These are phyloP conservation scores for Dendrobium officinale DNA, from an alignment of 106 monocot species.

Conservation along the genomic window DNA sequence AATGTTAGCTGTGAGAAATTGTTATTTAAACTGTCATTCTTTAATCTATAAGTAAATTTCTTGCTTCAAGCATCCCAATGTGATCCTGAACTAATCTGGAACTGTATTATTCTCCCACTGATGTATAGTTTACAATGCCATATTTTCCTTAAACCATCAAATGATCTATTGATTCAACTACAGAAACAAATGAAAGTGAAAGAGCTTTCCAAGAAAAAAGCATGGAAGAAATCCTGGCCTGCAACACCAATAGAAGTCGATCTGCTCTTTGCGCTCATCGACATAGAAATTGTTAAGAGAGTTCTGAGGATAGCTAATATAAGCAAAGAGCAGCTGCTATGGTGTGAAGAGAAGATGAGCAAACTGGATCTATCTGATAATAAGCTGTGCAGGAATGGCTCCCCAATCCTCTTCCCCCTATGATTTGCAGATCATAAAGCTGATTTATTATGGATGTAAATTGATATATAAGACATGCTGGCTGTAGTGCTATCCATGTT, in stretches of 20 bases:
- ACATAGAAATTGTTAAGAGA: constrained; percentile 67
- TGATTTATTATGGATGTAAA: not conserved
- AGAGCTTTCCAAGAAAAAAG: constrained; percentile 65
- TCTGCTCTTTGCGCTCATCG: constrained; percentile 57
- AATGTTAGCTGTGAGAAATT: too few relatives aligned
- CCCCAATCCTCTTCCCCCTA: constrained; percentile 77
- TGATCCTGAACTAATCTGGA: too few relatives aligned
- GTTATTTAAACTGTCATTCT: too few relatives aligned
- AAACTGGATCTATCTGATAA: constrained; percentile 57
- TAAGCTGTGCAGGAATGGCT: constrained; percentile 44
- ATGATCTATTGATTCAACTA: constrained; percentile 2
- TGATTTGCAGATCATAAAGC: constrained; percentile 12
- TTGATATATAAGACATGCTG: too few relatives aligned
- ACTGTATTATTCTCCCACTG: too few relatives aligned
- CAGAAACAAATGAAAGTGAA: constrained; percentile 82
- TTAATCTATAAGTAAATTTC: too few relatives aligned
- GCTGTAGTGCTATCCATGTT: too few relatives aligned
- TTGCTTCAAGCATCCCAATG: too few relatives aligned
- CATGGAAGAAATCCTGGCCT: constrained; percentile 68
- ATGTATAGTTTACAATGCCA: too few relatives aligned
- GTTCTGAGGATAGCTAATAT: constrained; percentile 67
- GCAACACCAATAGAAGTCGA: constrained; percentile 38
- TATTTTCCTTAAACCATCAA: not conserved
- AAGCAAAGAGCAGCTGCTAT: constrained; percentile 80
- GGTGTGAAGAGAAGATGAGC: constrained; percentile 99